These are phyloP conservation scores for Cladosporium austrohemisphaericum DNA, from an alignment of 2,329 filamentous ascomycete species.

Conservation along the genomic window DNA sequence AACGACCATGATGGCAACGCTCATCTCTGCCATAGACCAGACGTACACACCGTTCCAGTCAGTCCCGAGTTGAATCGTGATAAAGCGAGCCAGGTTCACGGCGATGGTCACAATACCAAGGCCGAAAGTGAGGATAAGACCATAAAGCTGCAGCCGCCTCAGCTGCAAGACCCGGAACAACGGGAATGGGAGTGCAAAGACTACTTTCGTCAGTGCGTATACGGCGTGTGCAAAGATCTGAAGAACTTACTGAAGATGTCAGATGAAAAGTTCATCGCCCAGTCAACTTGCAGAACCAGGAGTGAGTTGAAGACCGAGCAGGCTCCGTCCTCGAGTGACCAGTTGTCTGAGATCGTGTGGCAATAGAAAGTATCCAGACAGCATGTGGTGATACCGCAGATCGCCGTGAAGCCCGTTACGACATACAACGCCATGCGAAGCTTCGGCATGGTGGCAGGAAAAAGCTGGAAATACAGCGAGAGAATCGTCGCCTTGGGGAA, in stretches of 20 bases:
- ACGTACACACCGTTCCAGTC: slow-evolving; percentile 6
- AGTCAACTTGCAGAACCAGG: slow-evolving; percentile 1
- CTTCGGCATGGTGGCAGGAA: background rate
- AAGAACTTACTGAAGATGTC: background rate
- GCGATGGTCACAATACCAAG: slow-evolving; percentile 4
- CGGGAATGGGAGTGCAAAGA: slow-evolving; percentile 1
- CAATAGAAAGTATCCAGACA: background rate
- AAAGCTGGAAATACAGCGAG: background rate
- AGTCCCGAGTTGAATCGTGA: background rate
- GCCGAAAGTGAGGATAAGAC: slow-evolving; percentile 2
- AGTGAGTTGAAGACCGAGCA: slow-evolving; percentile 3
- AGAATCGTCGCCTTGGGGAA: slow-evolving; percentile 1
- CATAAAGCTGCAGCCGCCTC: background rate
- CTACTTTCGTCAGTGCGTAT: background rate
- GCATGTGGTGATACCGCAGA: background rate
- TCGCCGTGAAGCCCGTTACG: background rate
- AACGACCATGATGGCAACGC: slow-evolving; percentile 5
- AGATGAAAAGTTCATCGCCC: slow-evolving; percentile 7
- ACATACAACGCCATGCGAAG: background rate
- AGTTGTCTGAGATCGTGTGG: background rate
- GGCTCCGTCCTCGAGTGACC: background rate
- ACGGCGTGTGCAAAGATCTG: background rate
- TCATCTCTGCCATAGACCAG: slow-evolving; percentile 8
- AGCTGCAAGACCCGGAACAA: background rate
- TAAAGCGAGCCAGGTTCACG: slow-evolving; percentile 3